Evolutionary conservation across 805 yeast genomes (phyloP).

Genomic region (Crinitomyces ghanaensis): DNA sequence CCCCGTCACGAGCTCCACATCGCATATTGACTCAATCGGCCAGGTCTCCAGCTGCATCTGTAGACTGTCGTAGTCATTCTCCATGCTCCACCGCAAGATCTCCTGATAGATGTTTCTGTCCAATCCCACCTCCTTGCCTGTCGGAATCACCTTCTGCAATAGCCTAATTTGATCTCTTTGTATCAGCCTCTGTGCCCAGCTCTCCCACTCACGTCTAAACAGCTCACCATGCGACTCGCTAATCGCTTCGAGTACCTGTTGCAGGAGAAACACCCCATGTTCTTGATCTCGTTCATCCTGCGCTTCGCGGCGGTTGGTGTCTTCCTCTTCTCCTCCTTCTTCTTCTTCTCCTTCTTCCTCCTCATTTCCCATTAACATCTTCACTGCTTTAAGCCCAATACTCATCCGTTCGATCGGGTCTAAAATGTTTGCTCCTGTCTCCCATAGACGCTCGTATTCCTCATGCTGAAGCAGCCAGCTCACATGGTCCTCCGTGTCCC

Average conservation of each 20-base stretch:
- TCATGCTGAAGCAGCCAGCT: constrained; percentile 56
- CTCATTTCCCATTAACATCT: constrained; percentile 19
- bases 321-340: too few relatives aligned
- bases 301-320: too few relatives aligned
- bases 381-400: constrained; percentile 47
- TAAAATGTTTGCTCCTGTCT: constrained; percentile 50
- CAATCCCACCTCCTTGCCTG: constrained; percentile 26
- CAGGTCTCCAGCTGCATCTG: constrained; percentile 38
- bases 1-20: constrained; percentile 32
- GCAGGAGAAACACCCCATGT: too few relatives aligned
- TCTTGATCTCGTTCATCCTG: too few relatives aligned
- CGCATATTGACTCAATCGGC: constrained; percentile 47
- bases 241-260: constrained; percentile 26
- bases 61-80: constrained; percentile 29
- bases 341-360: constrained; percentile 46
- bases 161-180: constrained; percentile 34
- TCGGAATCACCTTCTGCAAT: constrained; percentile 50
- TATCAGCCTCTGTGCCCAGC: constrained; percentile 45
- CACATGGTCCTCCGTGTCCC: constrained; percentile 57
- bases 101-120: constrained; percentile 33
- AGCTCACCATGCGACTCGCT: constrained; percentile 12
- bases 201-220: constrained; percentile 44
- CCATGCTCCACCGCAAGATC: constrained; percentile 37
- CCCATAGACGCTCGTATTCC: constrained; percentile 64
- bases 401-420: constrained; percentile 38